phyloP scores from a whole-genome alignment of 2,329 filamentous ascomycete species.

The Aspergillus ochraceoroseus region DNA sequence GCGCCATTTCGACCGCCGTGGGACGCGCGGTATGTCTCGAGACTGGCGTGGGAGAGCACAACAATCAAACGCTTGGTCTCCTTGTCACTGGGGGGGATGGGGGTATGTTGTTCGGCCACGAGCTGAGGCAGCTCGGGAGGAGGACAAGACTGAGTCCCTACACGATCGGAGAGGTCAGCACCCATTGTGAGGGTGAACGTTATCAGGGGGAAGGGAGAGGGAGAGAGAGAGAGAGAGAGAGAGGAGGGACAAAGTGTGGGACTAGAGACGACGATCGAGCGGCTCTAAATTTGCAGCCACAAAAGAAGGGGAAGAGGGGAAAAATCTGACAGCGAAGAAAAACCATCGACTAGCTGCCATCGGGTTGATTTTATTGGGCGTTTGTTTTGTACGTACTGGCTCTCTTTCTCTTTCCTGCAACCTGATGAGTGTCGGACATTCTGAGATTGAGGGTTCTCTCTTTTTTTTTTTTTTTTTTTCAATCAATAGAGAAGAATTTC shows the following conservation, averaged over 20 bases:
- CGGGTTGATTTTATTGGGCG: slow-evolving; percentile 9
- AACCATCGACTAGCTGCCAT: neutral
- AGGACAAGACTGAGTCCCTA: slow-evolving; percentile 91
- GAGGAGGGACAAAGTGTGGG: neutral
- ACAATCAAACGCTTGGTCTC: slow-evolving; percentile 89
- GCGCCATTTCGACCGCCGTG: slow-evolving; percentile 62
- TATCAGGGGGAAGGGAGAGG: slow-evolving; percentile 3
- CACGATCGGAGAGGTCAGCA: slow-evolving; percentile 26
- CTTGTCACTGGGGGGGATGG: slow-evolving; percentile 81
- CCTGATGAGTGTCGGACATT: slow-evolving; percentile 34
- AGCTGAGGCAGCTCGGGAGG: slow-evolving; percentile 86
- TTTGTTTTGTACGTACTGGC: slow-evolving; percentile 32
- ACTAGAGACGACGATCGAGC: too few species aligned
- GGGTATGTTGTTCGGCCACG: slow-evolving; percentile 83
- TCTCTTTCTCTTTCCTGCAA: slow-evolving; percentile 38
- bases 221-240: neutral
- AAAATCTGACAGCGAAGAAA: slow-evolving; percentile 4
- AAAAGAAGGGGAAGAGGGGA: slow-evolving; percentile 6
- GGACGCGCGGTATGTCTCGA: slow-evolving; percentile 94
- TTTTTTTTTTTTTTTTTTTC: too few species aligned
- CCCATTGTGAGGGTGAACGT: slow-evolving; percentile 13
- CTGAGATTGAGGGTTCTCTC: too few species aligned
- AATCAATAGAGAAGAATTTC: too few species aligned
- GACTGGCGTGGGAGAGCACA: slow-evolving; percentile 90
- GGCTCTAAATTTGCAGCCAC: too few species aligned